phyloP scores from a whole-genome alignment of 306 rosid species.

The Canavalia ensiformis region DNA sequence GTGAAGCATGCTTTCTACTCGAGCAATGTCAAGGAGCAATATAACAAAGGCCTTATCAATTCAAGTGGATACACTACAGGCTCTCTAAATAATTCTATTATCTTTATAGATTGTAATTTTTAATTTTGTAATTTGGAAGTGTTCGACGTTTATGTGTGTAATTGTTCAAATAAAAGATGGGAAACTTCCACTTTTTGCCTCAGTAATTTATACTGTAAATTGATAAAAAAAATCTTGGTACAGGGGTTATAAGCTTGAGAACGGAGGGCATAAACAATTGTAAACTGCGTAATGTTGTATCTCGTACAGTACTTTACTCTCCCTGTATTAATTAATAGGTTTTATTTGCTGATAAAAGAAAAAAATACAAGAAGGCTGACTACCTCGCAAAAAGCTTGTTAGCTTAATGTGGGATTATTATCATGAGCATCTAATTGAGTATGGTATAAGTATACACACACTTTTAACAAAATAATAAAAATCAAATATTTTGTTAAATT shows the following conservation, averaged over 20 bases:
- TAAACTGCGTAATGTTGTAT: background rate
- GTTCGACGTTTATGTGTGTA: background rate
- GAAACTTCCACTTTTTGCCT: background rate
- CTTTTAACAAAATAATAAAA: too few species aligned
- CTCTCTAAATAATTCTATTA: conserved; percentile 43
- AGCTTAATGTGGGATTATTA: background rate
- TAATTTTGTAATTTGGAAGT: background rate
- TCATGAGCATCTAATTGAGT: too few species aligned
- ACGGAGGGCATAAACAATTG: background rate
- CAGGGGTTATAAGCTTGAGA: background rate
- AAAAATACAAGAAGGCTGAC: background rate
- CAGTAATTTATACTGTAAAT: background rate
- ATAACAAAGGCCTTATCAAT: conserved; percentile 45
- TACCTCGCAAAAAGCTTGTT: background rate
- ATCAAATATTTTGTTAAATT: too few species aligned
- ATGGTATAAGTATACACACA: too few species aligned
- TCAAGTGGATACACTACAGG: conserved; percentile 47
- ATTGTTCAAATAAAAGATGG: background rate
- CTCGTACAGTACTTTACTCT: background rate
- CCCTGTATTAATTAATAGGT: background rate
- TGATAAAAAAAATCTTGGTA: background rate
- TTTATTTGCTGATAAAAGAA: background rate
- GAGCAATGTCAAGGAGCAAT: conserved; percentile 24
- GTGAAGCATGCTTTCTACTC: conserved; percentile 29
- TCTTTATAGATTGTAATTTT: conserved; percentile 42